Conservation (phyloP, 176 grass and related monocot species). For the Aegilops longissima region DNA sequence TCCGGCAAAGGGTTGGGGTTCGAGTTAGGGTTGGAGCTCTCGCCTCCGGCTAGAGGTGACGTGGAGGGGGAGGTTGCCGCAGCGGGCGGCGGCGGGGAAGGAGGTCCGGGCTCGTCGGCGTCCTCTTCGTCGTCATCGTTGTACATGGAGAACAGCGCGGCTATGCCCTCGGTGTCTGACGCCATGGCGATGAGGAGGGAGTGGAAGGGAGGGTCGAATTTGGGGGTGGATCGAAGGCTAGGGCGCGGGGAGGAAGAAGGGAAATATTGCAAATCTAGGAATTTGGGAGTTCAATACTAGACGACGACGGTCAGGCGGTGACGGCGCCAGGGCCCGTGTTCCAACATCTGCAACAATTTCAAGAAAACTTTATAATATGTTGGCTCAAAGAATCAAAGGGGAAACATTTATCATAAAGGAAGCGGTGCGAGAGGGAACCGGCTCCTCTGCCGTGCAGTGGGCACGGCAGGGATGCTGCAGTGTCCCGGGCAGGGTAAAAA, state of each 20-base stretch:
- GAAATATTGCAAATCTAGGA: too few relatives aligned
- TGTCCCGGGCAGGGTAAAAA: too few relatives aligned
- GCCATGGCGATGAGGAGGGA: conserved; percentile 37
- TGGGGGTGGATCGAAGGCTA: conserved; percentile 29
- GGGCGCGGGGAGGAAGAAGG: conserved; percentile 13
- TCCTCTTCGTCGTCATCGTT: conserved; percentile 87
- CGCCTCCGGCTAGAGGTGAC: conserved; percentile 21
- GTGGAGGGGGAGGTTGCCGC: conserved; percentile 33
- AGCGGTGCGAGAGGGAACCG: too few relatives aligned
- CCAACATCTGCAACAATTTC: neutral
- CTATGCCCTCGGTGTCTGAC: conserved; percentile 64
- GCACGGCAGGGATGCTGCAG: too few relatives aligned
- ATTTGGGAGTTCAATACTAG: neutral
- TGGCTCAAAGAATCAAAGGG: too few relatives aligned
- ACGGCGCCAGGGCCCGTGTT: neutral
- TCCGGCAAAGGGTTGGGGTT: conserved; percentile 14
- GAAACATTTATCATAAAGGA: too few relatives aligned
- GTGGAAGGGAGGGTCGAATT: conserved; percentile 10
- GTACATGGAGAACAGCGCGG: conserved; percentile 88
- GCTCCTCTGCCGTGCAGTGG: too few relatives aligned
- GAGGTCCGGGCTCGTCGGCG: conserved; percentile 32
- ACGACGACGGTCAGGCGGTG: neutral
- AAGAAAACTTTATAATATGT: too few relatives aligned
- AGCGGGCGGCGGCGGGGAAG: conserved; percentile 22
- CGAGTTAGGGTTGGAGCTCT: conserved; percentile 39